Conservation (phyloP, 1,284 basidiomycete genomes). For the Lentinula novae-zelandiae region DNA sequence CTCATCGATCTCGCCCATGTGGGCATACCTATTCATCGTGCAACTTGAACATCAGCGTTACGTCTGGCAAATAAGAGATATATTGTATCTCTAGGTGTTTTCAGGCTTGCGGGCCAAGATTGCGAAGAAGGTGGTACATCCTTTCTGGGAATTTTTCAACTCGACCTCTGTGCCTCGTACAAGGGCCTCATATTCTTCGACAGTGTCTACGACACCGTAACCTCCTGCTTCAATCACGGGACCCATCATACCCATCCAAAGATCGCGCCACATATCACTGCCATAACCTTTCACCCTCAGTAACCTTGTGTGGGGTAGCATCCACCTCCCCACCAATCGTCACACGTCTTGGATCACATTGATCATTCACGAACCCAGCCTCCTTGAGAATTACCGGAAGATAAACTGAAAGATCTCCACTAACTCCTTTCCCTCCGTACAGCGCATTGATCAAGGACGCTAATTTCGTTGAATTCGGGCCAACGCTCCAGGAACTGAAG, state of each 20-base stretch:
- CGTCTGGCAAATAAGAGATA: neutral
- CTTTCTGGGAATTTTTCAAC: neutral
- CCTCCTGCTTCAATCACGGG: slow-evolving; percentile 14
- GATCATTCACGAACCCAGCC: slow-evolving; percentile 18
- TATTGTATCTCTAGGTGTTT: no score
- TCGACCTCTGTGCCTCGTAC: neutral
- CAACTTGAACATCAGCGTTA: neutral
- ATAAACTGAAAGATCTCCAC: slow-evolving; percentile 10
- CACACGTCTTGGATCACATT: slow-evolving; percentile 11
- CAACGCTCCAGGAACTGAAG: neutral
- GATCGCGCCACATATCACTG: neutral
- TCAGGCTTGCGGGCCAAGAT: neutral
- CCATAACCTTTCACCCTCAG: slow-evolving; percentile 9
- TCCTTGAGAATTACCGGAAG: slow-evolving; percentile 3
- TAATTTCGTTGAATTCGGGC: neutral
- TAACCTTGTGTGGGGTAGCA: neutral
- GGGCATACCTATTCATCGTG: no score
- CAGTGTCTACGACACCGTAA: slow-evolving; percentile 15
- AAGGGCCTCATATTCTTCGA: slow-evolving; percentile 16
- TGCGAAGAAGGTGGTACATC: neutral
- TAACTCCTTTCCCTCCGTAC: slow-evolving; percentile 10
- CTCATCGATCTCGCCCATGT: no score
- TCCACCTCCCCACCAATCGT: slow-evolving; percentile 3
- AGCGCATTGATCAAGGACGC: neutral
- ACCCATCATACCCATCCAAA: slow-evolving; percentile 11